Conservation (phyloP, 495 filamentous ascomycete species). For the Durotheca rogersii region DNA sequence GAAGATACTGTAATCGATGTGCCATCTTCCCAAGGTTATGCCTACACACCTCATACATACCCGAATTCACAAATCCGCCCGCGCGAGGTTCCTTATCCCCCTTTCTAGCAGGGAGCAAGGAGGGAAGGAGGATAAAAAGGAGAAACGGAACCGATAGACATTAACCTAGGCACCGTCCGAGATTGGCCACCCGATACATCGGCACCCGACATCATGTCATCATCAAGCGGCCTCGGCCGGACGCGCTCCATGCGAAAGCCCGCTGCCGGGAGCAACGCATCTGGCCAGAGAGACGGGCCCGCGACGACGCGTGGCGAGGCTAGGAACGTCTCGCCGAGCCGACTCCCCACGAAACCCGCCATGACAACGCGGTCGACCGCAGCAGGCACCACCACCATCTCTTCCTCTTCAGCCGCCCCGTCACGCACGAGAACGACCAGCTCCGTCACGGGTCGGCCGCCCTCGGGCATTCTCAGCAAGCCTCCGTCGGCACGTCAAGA, state of each 20-base stretch:
- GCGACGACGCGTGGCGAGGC: slow-evolving; percentile 8
- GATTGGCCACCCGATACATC: no score
- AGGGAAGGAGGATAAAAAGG: no score
- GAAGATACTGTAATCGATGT: no score
- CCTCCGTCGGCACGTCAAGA: slow-evolving; percentile 14
- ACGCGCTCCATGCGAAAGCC: slow-evolving; percentile 50
- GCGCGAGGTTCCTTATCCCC: no score
- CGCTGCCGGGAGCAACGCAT: slow-evolving; percentile 17
- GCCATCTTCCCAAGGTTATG: no score
- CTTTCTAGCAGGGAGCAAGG: no score
- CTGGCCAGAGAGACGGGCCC: slow-evolving; percentile 10
- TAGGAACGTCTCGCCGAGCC: slow-evolving; percentile 46
- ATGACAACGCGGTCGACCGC: slow-evolving; percentile 32
- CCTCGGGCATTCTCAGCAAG: slow-evolving; percentile 17
- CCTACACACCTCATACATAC: no score
- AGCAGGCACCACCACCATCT: slow-evolving; percentile 15
- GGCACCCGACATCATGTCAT: slow-evolving; percentile 30
- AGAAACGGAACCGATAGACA: no score
- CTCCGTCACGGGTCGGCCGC: slow-evolving; percentile 17
- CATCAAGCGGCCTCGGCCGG: slow-evolving; percentile 38
- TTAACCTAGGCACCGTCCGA: no score
- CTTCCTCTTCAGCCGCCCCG: slow-evolving; percentile 28
- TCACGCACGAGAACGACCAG: slow-evolving; percentile 16
- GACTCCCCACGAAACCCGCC: slow-evolving; percentile 46
- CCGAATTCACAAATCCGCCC: no score